Conservation (phyloP, 768 basidiomycete species). For the Suillus weaverae region DNA sequence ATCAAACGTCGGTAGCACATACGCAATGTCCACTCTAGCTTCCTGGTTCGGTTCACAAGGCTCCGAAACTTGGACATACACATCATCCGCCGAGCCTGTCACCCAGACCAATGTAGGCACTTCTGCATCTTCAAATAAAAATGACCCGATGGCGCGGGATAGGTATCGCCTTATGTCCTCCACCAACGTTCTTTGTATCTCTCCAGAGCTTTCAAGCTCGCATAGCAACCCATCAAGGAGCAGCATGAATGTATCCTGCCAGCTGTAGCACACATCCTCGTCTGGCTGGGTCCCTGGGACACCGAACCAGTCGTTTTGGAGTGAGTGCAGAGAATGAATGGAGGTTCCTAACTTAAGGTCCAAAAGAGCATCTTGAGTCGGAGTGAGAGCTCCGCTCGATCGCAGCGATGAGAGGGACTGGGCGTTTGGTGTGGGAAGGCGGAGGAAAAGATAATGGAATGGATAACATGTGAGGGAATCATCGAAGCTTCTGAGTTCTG, state of each 20-base stretch:
- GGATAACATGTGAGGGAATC: conserved; percentile 45
- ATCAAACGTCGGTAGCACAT: conserved; percentile 41
- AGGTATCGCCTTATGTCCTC: conserved; percentile 49
- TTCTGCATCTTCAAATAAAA: conserved; percentile 76
- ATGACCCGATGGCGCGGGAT: conserved; percentile 71
- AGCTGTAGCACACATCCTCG: conserved; percentile 49
- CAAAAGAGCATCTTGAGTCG: conserved; percentile 42
- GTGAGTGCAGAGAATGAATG: conserved; percentile 62
- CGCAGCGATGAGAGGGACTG: conserved; percentile 40
- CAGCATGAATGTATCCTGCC: conserved; percentile 72
- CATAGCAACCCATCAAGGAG: conserved; percentile 58
- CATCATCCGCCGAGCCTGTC: conserved; percentile 57
- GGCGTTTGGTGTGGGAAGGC: conserved; percentile 31
- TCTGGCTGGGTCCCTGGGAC: conserved; percentile 36
- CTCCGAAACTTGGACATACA: conserved; percentile 46
- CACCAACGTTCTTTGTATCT: conserved; percentile 35
- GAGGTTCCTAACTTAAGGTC: conserved; percentile 63
- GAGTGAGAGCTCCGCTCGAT: conserved; percentile 28
- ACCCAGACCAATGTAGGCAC: conserved; percentile 68
- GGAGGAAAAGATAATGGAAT: conserved; percentile 49
- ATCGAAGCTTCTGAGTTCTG: conserved; percentile 47
- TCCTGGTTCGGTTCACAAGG: conserved; percentile 11
- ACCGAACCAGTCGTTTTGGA: conserved; percentile 82
- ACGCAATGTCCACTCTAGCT: conserved; percentile 29
- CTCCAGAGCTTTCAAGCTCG: conserved; percentile 25